Base-by-base conservation (phyloP, 2,329 filamentous ascomycete species). In the Reticulascus tulasneorum region DNA sequence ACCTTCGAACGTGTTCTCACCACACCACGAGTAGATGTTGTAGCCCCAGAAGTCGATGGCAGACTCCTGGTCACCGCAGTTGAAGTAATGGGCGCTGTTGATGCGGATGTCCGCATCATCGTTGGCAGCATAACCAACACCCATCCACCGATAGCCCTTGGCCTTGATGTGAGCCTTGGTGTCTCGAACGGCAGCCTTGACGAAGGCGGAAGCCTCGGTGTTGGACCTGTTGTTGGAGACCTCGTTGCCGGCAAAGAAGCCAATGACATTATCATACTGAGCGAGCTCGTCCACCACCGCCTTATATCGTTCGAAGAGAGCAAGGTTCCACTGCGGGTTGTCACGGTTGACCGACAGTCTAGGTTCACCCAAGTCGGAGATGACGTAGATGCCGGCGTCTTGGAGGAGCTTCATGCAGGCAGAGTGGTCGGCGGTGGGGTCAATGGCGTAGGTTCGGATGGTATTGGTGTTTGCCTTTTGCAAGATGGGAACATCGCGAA, bases 1-100 rank as follows among this genome's bases (percentile, higher is more conserved):
- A 41, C 73, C 58, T 23, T 71, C 56, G 69, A 84, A 93, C 53
- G 71, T 79, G 56, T 86, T 94, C 51, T 90, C 63, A 50, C 91
- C 93, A 62, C 93, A 98, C 93, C 93, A 98, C 35, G 90, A 94
- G 77, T 98, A 98, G 69, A 97, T 95, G 75, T 98, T 98, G 83
- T 97, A 97, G 41, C 93, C 93, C 86, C 90, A 98, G 74, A 94
- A 97, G 66, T 98, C 93, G 48, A 97, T 95, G 43, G 84, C 55
- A 66, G 44, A 64, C 8, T 71, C 67, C 22, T 71, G 58, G 43
- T 78, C 63, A 42, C 90, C 86, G 59, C 93, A 98, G 75, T 95
- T 90, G 71, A 98, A 96, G 77, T 94, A 98, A 59, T 88, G 70
- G 50, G 88, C 86, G 56, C 97, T 79, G 54, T 88, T 72, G 47